phyloP scores from a whole-genome alignment of 495 filamentous ascomycete species.

The Hypoxylon trugodes region DNA sequence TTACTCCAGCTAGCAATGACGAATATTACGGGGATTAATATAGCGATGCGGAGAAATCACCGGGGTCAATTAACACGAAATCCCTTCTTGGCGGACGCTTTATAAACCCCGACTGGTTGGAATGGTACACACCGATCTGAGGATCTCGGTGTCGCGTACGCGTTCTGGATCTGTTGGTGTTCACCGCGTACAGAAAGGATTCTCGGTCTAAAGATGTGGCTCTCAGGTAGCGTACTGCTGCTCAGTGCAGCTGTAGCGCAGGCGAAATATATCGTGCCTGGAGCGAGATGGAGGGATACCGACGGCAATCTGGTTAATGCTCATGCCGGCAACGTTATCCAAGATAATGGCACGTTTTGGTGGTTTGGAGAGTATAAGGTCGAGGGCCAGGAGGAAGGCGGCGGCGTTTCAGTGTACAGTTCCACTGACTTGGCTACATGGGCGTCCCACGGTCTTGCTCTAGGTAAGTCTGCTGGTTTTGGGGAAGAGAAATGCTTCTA shows the following conservation, averaged over 20 bases:
- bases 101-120: constrained; percentile 17
- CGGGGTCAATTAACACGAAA: constrained; percentile 32
- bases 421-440: constrained; percentile 54
- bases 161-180: background rate
- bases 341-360: constrained; percentile 52
- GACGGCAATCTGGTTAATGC: constrained; percentile 53
- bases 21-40: constrained; percentile 28
- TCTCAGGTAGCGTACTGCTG: constrained; percentile 23
- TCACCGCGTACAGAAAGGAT: constrained; percentile 11
- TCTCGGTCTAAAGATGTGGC: constrained; percentile 12
- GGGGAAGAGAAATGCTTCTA: background rate
- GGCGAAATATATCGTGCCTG: constrained; percentile 56
- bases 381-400: constrained; percentile 53
- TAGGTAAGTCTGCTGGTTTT: constrained; percentile 36
- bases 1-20: constrained; percentile 16
- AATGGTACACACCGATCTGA: constrained; percentile 6
- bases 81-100: constrained; percentile 20
- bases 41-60: constrained; percentile 37
- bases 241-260: constrained; percentile 21
- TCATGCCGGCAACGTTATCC: constrained; percentile 51
- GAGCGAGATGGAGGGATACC: constrained; percentile 54
- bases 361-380: constrained; percentile 58
- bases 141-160: background rate
- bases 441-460: constrained; percentile 50
- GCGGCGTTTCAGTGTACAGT: constrained; percentile 53